phyloP scores from a whole-genome alignment of 73 alveolate species.

The Tetrahymena elliotti region DNA sequence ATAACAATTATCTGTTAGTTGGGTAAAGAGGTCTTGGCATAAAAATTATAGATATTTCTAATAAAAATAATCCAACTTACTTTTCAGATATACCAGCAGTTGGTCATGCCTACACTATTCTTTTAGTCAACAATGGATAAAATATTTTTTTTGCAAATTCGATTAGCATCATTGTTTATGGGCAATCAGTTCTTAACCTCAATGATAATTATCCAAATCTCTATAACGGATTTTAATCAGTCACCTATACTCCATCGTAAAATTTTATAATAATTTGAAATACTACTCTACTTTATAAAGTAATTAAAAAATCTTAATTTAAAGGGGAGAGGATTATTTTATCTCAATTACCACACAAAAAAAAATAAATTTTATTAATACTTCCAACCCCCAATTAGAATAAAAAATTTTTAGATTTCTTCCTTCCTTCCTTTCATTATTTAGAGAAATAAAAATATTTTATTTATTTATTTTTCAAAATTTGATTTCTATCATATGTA shows the following conservation, averaged over 20 bases:
- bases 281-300: neutral
- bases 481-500: no score
- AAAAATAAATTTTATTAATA: no score
- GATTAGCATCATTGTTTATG: neutral
- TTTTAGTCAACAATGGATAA: neutral
- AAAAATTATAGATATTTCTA: neutral
- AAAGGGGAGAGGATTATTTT: no score
- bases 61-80: neutral
- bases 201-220: neutral
- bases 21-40: neutral
- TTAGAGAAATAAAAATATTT: no score
- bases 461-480: no score
- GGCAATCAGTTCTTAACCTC: neutral
- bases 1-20: neutral
- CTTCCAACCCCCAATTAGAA: no score
- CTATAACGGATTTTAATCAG: neutral
- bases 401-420: no score
- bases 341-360: no score
- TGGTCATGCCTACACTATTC: neutral
- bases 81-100: neutral
- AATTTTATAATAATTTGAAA: neutral
- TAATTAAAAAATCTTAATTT: neutral
- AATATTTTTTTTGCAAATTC: neutral
- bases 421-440: no score
- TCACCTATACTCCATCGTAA: neutral